Base-by-base conservation (phyloP, 352 stramenopile species). In the Globisporangium cylindrosporum region DNA sequence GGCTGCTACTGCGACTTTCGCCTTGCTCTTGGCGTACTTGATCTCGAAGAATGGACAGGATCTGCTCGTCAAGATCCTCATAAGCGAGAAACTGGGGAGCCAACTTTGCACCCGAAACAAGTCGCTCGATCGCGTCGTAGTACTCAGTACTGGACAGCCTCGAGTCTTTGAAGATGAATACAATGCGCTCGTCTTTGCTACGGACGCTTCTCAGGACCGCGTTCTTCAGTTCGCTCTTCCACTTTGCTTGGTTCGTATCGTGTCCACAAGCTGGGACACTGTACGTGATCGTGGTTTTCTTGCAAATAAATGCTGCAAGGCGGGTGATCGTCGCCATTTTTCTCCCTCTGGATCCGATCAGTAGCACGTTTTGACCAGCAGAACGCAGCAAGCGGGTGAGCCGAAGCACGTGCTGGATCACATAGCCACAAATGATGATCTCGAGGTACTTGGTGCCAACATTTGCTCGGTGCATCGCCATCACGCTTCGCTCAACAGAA, bases 151-250 rank as follows among this genome's bases (percentile, higher is more conserved):
- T 43, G 20, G 71, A 55, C 10, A 89, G 62, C 25, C 67, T 68
- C 6, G 53, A 24, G 56, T 91, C 81, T 46, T 93, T 88, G 24
- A 93, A 61, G 25, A 93, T 75, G 15, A 93, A 72, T 15, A 94
- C 80, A 1, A 82, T 29, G 0, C 72, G 53, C 4, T 82, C 59
- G 29, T 90, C 79, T 0, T 48, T 70, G 10, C 73, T 58, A 1
- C 69, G 69, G n/a, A 89, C 69, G 14, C 74, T 82, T 29, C 71
- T 65, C 0, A 92, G 34, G 36, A 94, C 64, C 2, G 73, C 81
- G 20, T 59, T 34, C 64, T 79, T 84, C 8, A 92, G 67, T 5
- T 48, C 48, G 6, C 8, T 14, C 20, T 74, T 80, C 82, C 86
- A 92, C 2, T 58, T 20, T 3, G 46, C 67, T 10, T 46, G 32